These are phyloP conservation scores for Colletotrichum nymphaeae DNA, from an alignment of 2,329 filamentous ascomycete species.

Conservation along the genomic window DNA sequence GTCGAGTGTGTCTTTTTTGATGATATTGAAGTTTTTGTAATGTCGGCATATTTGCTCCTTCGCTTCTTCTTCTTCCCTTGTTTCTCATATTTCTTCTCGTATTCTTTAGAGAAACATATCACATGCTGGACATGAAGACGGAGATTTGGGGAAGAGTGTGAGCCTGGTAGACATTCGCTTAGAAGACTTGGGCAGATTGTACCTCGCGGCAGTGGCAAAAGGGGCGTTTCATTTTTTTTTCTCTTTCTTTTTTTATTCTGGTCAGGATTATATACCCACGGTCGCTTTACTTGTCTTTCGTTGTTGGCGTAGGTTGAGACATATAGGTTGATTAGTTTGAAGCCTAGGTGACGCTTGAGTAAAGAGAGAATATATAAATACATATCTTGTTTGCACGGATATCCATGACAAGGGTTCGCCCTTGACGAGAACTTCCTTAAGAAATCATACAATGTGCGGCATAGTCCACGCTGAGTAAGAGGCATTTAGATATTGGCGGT, in stretches of 20 bases:
- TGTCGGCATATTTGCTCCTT: slow-evolving; percentile 2
- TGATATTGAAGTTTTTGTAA: slow-evolving; percentile 13
- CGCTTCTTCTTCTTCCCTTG: slow-evolving; percentile 1
- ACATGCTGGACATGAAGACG: neutral
- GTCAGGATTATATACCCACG: slow-evolving; percentile 18
- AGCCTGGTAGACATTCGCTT: neutral
- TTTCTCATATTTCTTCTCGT: neutral
- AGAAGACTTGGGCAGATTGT: neutral
- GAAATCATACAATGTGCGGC: no score
- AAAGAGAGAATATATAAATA: neutral
- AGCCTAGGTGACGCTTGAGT: neutral
- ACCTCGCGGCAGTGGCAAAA: neutral
- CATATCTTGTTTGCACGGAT: no score
- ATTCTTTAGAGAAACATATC: neutral
- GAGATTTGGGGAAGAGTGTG: neutral
- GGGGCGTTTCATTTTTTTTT: neutral
- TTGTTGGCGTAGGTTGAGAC: neutral
- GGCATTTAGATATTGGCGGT: no score
- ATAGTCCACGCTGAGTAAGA: no score
- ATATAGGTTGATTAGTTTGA: neutral
- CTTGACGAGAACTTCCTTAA: no score
- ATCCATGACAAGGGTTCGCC: no score
- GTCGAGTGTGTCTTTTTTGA: neutral
- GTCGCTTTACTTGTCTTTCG: neutral
- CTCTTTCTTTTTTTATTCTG: neutral